A percentile compares a stretch with the other conserved stretches of the same genome.
These are phyloP conservation scores for Neurospora africana DNA, from an alignment of 495 filamentous ascomycete genomes.

Conservation along the genomic window DNA sequence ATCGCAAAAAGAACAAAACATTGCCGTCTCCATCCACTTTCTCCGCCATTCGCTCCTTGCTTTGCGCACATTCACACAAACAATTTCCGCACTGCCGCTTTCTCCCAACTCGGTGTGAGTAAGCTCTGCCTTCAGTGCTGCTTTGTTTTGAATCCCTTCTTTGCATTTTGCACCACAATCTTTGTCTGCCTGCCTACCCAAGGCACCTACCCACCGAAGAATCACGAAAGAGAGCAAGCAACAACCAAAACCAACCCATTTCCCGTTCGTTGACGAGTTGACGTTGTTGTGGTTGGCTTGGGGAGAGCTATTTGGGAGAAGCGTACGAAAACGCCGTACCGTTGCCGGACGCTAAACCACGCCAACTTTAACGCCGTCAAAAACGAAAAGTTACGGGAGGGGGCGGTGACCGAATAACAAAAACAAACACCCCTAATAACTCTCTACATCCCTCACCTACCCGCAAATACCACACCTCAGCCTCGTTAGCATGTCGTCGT, in stretches of 20 bases:
- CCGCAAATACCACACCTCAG: background rate
- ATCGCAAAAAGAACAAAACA: background rate
- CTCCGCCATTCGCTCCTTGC: background rate
- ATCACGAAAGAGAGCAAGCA: background rate
- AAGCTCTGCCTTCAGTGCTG: background rate
- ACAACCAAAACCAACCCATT: background rate
- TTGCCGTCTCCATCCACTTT: background rate
- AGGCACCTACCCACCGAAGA: background rate
- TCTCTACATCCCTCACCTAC: background rate
- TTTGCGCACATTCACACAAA: background rate
- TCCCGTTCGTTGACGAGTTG: background rate
- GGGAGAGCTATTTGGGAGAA: background rate
- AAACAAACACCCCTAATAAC: background rate
- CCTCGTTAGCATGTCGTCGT: conserved; percentile 27
- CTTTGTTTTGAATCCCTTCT: background rate
- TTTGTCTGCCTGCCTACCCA: background rate
- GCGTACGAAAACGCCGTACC: background rate
- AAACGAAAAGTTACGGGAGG: background rate
- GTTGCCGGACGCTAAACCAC: background rate
- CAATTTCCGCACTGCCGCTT: background rate
- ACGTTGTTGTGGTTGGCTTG: background rate
- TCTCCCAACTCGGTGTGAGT: background rate
- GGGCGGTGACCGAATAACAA: background rate
- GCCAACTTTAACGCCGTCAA: background rate
- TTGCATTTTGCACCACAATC: background rate